A percentile compares a stretch with the other conserved stretches of the same genome.
These are phyloP conservation scores for Jaltomata sinuosa DNA, from an alignment of 257 asterid genomes.

Conservation along the genomic window DNA sequence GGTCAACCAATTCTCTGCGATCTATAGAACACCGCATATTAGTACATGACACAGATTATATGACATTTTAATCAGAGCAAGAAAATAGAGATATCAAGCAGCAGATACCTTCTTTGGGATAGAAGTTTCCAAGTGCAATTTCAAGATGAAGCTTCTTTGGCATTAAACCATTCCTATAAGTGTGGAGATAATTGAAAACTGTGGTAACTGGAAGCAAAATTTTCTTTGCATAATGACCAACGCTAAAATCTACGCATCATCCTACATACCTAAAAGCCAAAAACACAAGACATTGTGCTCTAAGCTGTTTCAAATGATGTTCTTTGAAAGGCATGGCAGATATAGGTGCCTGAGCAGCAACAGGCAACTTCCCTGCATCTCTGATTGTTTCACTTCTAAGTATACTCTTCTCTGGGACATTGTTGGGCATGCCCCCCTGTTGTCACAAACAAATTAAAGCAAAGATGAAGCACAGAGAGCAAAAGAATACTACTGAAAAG, in stretches of 20 bases:
- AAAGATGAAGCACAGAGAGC: not conserved
- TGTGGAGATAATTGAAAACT: conserved; percentile 6
- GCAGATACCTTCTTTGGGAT: conserved; percentile 66
- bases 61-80: not conserved
- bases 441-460: conserved; percentile 10
- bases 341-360: conserved; percentile 39
- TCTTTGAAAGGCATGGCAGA: conserved; percentile 76
- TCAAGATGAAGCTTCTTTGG: conserved; percentile 98
- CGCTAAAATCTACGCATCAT: not conserved
- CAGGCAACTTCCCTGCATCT: conserved; percentile 81
- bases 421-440: conserved; percentile 49
- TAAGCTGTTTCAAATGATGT: conserved; percentile 92
- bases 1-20: conserved; percentile 64
- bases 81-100: conserved; percentile 9
- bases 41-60: not conserved
- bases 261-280: conserved; percentile 74
- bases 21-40: conserved; percentile 44
- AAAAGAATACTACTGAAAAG: not conserved
- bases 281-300: conserved; percentile 99
- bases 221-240: not conserved
- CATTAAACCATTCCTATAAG: conserved; percentile 74
- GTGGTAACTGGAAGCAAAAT: not conserved
- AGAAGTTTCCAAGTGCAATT: conserved; percentile 83
- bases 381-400: conserved; percentile 42
- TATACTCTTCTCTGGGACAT: conserved; percentile 44